Base-by-base conservation (phyloP, 495 filamentous ascomycete species). In the Trichoderma reesei region DNA sequence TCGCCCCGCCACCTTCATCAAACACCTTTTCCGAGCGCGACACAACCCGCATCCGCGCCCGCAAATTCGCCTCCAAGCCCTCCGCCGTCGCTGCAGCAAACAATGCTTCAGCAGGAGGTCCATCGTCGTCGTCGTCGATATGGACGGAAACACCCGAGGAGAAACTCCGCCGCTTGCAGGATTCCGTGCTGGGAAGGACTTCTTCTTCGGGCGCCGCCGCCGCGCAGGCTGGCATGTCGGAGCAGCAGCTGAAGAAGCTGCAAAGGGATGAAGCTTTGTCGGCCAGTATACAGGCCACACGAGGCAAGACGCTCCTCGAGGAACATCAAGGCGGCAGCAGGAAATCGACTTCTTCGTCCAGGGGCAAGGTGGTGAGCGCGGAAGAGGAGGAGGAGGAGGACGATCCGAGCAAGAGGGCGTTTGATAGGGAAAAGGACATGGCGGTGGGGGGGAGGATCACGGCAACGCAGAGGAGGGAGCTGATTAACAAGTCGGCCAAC, bases 341-440 rank as follows among this genome's bases (percentile, higher is more conserved):
- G n/a, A n/a, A n/a, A n/a, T n/a, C n/a, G n/a, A n/a, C n/a, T n/a
- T n/a, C n/a, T n/a, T n/a, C n/a, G n/a, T n/a, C n/a, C n/a, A n/a
- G n/a, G n/a, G n/a, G n/a, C n/a, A n/a, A 66, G 34, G 68, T 64
- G 9, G 61, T 66, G n/a, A 26, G 60, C 11, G 56, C 60, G 10
- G 62, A 60, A n/a, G 73, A 75, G 31, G 78, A 82, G 33, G 82
- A 85, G 67, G 83, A 90, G 62, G 90, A 94, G 37, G 93, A 98
- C 78, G 92, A 98, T 72, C 94, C 94, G 31, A 95, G 90, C 70
- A 85, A 85, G 73, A 80, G 94, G 65, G 87, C 85, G 9, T 98
- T 97, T 78, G 91, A 97, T 76, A 80, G 84, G 56, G 92, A 98
- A 76, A 98, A 97, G 79, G 94, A 98, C 74, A 94, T 98, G 81